Evolutionary conservation across 371 early-diverging fungal genomes (phyloP).

Genomic region (Fennellomyces sp.): DNA sequence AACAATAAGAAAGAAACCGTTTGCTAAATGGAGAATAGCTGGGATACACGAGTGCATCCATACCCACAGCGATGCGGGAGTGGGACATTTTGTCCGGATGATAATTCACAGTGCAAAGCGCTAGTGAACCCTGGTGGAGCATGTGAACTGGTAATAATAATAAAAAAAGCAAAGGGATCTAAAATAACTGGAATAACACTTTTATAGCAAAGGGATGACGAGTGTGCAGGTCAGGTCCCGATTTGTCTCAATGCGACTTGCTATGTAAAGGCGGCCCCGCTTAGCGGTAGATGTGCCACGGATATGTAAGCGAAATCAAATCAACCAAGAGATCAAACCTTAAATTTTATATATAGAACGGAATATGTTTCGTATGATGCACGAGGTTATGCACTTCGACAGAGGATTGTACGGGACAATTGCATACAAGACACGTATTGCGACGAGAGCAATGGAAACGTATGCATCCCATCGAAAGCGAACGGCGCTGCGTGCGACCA

Average conservation of each 20-base stretch:
- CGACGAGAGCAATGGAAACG: neutral
- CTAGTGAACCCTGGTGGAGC: slow-evolving; percentile 22
- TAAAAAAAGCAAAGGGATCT: too few species aligned
- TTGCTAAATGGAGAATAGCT: slow-evolving; percentile 16
- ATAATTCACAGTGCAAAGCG: slow-evolving; percentile 30
- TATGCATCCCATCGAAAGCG: slow-evolving; percentile 34
- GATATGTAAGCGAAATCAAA: slow-evolving; percentile 30
- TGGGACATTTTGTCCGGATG: slow-evolving; percentile 45
- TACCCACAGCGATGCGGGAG: slow-evolving; percentile 35
- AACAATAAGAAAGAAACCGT: neutral
- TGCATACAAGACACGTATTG: slow-evolving; percentile 48
- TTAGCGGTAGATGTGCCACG: slow-evolving; percentile 36
- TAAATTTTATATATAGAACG: slow-evolving; percentile 9
- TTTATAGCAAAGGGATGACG: slow-evolving; percentile 46
- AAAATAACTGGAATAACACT: too few species aligned
- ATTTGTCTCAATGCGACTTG: slow-evolving; percentile 48
- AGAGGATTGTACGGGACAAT: slow-evolving; percentile 48
- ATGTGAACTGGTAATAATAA: slow-evolving; percentile 36
- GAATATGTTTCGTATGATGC: slow-evolving; percentile 37
- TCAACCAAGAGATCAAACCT: neutral
- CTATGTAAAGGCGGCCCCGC: slow-evolving; percentile 39
- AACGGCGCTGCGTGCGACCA: slow-evolving; percentile 27
- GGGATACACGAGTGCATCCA: slow-evolving; percentile 28
- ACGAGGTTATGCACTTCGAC: slow-evolving; percentile 22
- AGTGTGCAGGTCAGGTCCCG: slow-evolving; percentile 30